Evolutionary conservation across 2,329 filamentous ascomycete genomes (phyloP), one percentile per base, ranked within the genome.

Genomic region (Aureobasidium sp.): DNA sequence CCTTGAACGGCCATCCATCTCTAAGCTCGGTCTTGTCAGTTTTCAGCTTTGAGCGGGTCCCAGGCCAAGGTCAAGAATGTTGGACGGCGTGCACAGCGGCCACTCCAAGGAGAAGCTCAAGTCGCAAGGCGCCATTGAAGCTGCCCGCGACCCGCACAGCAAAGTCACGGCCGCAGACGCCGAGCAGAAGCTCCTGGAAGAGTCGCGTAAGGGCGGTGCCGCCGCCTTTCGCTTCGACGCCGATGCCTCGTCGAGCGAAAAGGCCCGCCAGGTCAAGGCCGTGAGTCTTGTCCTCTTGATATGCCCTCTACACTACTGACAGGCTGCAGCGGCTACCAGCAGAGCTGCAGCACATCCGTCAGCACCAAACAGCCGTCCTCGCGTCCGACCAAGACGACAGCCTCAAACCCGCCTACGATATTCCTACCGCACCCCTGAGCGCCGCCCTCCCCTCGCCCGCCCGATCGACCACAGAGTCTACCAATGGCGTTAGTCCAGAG

Each of bases 181-280:
- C 36, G 83, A 96, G 76, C 81, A 84, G 67, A 84, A 84, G 69
- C 82, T 97, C 53, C 81, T 96, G 29, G 80, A 89, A 60, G 87
- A 96, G 74, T 90, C 90, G 67, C 85, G 82, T 70, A 87, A 88
- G 69, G 90, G 88, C 14, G 94, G 94, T 45, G 84, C 88, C 27
- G 78, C 87, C 34, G 92, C 91, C 66, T 94, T 89, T 73, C 84
- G 87, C 65, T 99, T 97, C 77, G 84, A 99, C 72, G 91, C 94
- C 0, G 78, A 96, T 78, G 92, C 91, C 45, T 87, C 82, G 47
- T 82, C 88, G 0, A 90, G 91, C 73, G 82, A 96, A 75, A 99
- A 99, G 79, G 87, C 84, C 64, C 87, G 87, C 36, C 89, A 92
- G 72, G 87, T 88, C 25, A 80, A 83, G 80, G 84, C 87, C 71